These are phyloP conservation scores for Tilletiopsis washingtonensis DNA, from an alignment of 1,284 basidiomycete species.

Conservation along the genomic window DNA sequence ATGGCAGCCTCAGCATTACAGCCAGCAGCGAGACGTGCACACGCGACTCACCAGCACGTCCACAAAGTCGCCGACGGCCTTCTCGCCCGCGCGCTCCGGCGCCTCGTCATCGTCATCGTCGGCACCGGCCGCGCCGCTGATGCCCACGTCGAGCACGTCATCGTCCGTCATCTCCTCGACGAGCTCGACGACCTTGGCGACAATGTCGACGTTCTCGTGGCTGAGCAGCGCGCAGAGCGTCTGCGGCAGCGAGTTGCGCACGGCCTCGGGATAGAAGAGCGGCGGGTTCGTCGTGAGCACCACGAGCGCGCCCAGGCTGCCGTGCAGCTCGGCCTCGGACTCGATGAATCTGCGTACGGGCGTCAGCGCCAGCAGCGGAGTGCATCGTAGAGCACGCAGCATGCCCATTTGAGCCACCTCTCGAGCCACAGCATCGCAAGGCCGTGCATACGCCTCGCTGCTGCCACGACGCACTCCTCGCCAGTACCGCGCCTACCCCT, in stretches of 20 bases:
- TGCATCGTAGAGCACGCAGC: not conserved
- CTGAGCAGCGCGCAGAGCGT: conserved; percentile 69
- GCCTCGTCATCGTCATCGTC: conserved; percentile 54
- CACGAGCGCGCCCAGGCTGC: conserved; percentile 67
- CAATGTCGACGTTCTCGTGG: conserved; percentile 46
- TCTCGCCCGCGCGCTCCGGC: conserved; percentile 54
- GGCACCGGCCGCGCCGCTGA: conserved; percentile 56
- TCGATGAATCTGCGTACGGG: conserved; percentile 74
- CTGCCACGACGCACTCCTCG: too few species aligned
- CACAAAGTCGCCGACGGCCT: conserved; percentile 11
- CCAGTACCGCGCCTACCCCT: not conserved
- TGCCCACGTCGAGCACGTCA: conserved; percentile 70
- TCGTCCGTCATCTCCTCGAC: conserved; percentile 93
- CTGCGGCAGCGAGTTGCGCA: conserved; percentile 63
- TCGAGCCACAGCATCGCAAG: too few species aligned
- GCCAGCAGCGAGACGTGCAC: not conserved
- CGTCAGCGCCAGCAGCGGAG: too few species aligned
- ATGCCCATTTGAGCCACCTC: too few species aligned
- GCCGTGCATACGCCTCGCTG: too few species aligned
- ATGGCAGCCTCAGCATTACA: conserved; percentile 69
- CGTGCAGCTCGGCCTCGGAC: conserved; percentile 89
- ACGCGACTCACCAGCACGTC: not conserved
- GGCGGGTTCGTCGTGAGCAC: conserved; percentile 80
- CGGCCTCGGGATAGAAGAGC: conserved; percentile 79
- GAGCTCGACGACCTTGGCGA: conserved; percentile 27